Conservation (phyloP, 1,139 yeast species). For the Hyphopichia fennica region DNA sequence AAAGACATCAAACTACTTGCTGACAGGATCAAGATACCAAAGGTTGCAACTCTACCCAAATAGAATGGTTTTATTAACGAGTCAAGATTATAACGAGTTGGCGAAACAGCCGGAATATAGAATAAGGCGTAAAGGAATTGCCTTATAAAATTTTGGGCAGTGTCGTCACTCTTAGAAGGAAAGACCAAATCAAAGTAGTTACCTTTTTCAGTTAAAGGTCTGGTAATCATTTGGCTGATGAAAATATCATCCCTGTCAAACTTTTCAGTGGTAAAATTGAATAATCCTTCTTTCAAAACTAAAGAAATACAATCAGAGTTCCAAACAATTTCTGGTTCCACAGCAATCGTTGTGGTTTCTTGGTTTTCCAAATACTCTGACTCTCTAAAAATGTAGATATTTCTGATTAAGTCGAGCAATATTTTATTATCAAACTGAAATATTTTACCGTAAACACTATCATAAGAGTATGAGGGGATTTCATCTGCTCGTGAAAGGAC, state of each 20-base stretch:
- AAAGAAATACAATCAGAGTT: constrained; percentile 10
- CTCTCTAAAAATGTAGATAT: constrained; percentile 23
- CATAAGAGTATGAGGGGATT: constrained; percentile 5
- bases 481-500: constrained; percentile 7
- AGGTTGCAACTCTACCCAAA: constrained; percentile 6
- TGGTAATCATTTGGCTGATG: background rate
- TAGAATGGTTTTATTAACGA: constrained; percentile 4
- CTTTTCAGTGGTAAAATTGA: constrained; percentile 9
- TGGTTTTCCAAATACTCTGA: constrained; percentile 14
- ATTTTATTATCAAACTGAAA: constrained; percentile 5
- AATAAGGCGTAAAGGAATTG: constrained; percentile 8
- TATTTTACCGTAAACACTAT: constrained; percentile 2
- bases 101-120: constrained; percentile 3
- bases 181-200: constrained; percentile 4
- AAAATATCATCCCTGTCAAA: constrained; percentile 1
- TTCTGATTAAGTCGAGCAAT: constrained; percentile 14
- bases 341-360: constrained; percentile 17
- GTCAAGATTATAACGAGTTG: constrained; percentile 6
- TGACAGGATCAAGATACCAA: constrained; percentile 6
- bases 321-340: constrained; percentile 16
- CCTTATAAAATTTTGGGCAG: constrained; percentile 6
- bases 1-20: background rate
- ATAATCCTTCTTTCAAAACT: constrained; percentile 17
- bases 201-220: background rate
- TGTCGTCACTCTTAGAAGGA: constrained; percentile 2